phyloP scores from a whole-genome alignment of 331 rosid species.

The Stylosanthes scabra region DNA sequence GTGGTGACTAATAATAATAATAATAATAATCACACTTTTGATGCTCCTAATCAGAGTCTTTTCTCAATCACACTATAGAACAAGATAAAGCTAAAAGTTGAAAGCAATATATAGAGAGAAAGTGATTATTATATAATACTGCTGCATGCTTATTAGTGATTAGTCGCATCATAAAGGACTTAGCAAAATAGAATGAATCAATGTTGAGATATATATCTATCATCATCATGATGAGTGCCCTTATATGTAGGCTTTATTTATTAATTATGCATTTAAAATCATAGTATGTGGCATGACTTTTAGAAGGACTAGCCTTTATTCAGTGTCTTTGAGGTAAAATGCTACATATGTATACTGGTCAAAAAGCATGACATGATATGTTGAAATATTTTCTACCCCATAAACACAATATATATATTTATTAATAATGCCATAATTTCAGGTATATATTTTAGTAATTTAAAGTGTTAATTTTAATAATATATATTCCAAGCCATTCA shows the following conservation, averaged over 20 bases:
- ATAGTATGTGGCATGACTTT: conserved; percentile 7
- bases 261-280: not conserved
- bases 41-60: not conserved
- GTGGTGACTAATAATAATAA: too few relatives aligned
- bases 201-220: not conserved
- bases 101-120: conserved; percentile 6
- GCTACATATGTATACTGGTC: not conserved
- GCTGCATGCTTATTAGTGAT: not conserved
- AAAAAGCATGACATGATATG: conserved; percentile 12
- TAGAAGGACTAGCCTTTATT: not conserved
- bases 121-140: not conserved
- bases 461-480: too few relatives aligned
- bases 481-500: too few relatives aligned
- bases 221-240: not conserved
- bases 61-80: not conserved
- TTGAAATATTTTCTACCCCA: too few relatives aligned
- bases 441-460: too few relatives aligned
- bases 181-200: not conserved
- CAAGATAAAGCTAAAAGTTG: not conserved
- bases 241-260: not conserved
- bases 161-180: conserved; percentile 6
- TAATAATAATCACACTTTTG: not conserved
- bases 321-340: not conserved
- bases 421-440: too few relatives aligned
- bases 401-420: too few relatives aligned